Percentiles rank a stretch among this genome's conserved stretches.
phyloP scores from a whole-genome alignment of 2,329 filamentous ascomycete species.

The Clathrospora elynae region DNA sequence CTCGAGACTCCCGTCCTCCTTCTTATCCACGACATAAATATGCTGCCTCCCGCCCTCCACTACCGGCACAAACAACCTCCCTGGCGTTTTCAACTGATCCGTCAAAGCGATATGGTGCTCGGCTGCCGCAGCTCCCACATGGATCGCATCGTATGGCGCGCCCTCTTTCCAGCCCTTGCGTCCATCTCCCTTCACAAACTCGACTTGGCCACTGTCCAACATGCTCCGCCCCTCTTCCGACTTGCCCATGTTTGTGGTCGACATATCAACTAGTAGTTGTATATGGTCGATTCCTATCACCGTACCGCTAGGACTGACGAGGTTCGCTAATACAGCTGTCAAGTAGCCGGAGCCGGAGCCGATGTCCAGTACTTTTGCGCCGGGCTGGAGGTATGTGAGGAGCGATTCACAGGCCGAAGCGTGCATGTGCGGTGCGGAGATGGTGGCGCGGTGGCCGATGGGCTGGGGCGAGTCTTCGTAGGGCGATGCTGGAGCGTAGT shows the following conservation, averaged over 20 bases:
- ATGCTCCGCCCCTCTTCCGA: slow-evolving; percentile 57
- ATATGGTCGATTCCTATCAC: slow-evolving; percentile 59
- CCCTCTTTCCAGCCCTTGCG: slow-evolving; percentile 54
- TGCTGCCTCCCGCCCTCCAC: slow-evolving; percentile 64
- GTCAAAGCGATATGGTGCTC: slow-evolving; percentile 74
- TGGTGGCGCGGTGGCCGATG: slow-evolving; percentile 71
- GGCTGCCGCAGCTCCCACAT: slow-evolving; percentile 85
- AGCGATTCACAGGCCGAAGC: slow-evolving; percentile 68
- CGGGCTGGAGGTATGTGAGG: slow-evolving; percentile 61
- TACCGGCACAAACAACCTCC: slow-evolving; percentile 80
- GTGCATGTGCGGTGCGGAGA: slow-evolving; percentile 76
- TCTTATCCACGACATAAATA: slow-evolving; percentile 77
- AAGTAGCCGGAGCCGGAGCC: slow-evolving; percentile 69
- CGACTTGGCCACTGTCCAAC: slow-evolving; percentile 66
- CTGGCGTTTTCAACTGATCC: slow-evolving; percentile 77
- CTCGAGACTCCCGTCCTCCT: slow-evolving; percentile 64
- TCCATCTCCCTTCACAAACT: slow-evolving; percentile 75
- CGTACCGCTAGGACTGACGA: slow-evolving; percentile 60
- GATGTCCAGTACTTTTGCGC: slow-evolving; percentile 56
- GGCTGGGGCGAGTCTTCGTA: slow-evolving; percentile 75
- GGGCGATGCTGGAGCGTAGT: slow-evolving; percentile 74
- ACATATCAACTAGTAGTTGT: slow-evolving; percentile 52
- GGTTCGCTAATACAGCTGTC: slow-evolving; percentile 83
- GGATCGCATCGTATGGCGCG: slow-evolving; percentile 83
- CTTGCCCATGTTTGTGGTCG: slow-evolving; percentile 51